Conservation (phyloP, 176 grass and related monocot species). For the Pontederia paniculata region DNA sequence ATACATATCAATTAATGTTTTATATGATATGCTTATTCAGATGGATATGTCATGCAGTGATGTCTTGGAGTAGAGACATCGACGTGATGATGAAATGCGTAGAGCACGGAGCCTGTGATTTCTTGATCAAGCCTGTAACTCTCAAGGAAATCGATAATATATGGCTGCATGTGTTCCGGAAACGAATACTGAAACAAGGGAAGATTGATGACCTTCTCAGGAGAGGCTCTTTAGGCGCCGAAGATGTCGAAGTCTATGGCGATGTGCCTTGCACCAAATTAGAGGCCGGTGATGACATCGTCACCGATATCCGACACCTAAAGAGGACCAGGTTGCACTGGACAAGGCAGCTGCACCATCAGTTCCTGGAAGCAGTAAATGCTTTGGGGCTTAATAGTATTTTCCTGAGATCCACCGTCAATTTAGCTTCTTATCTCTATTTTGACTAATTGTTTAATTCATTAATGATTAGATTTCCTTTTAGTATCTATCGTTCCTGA, state of each 20-base stretch:
- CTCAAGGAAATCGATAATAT: constrained; percentile 33
- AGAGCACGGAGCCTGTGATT: constrained; percentile 32
- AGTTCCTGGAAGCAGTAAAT: constrained; percentile 31
- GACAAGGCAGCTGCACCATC: constrained; percentile 31
- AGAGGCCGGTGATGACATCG: constrained; percentile 11
- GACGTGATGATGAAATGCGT: constrained; percentile 39
- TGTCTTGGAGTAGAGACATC: constrained; percentile 29
- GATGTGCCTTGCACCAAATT: background rate
- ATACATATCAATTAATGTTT: background rate
- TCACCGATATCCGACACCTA: constrained; percentile 30
- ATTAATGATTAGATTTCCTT: background rate
- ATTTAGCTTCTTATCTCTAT: background rate
- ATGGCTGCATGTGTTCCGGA: constrained; percentile 41
- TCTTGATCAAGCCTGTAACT: constrained; percentile 38
- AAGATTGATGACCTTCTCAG: background rate
- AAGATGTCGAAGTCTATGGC: too few relatives aligned
- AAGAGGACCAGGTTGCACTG: constrained; percentile 29
- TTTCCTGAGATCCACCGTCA: too few relatives aligned
- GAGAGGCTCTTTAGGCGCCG: background rate
- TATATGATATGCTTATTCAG: too few relatives aligned
- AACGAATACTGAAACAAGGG: constrained; percentile 13
- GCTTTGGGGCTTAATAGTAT: constrained; percentile 25
- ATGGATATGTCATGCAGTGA: constrained; percentile 16
- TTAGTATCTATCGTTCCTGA: background rate
- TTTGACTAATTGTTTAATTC: background rate